Conservation (phyloP, 495 filamentous ascomycete species). For the Hypoxylon rickii region DNA sequence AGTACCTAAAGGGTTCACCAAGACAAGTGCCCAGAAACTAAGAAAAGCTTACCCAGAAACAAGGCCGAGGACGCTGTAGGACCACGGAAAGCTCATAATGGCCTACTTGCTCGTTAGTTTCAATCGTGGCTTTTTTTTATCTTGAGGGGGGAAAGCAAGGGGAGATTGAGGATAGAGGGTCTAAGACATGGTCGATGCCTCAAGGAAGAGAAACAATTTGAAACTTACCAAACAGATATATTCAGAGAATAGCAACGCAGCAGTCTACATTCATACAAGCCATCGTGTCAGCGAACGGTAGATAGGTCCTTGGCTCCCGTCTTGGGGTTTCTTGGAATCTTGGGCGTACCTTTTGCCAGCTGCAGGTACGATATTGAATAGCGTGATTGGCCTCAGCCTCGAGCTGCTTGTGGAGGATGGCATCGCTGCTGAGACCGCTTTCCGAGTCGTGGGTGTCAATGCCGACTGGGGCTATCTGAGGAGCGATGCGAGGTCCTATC, state of each 20-base stretch:
- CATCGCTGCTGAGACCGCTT: slow-evolving; percentile 47
- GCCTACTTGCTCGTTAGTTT: slow-evolving; percentile 49
- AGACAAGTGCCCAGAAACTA: slow-evolving; percentile 5
- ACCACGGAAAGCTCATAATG: slow-evolving; percentile 93
- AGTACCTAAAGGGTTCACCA: slow-evolving; percentile 12
- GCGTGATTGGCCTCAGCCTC: slow-evolving; percentile 75
- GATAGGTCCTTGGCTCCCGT: slow-evolving; percentile 8
- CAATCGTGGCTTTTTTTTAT: neutral
- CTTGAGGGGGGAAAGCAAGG: neutral
- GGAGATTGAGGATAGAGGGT: neutral
- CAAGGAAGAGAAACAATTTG: neutral
- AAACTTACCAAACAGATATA: slow-evolving; percentile 75
- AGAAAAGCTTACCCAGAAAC: slow-evolving; percentile 67
- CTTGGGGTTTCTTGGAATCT: slow-evolving; percentile 2
- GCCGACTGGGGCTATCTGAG: slow-evolving; percentile 40
- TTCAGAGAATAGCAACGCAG: slow-evolving; percentile 84
- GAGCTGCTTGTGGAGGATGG: slow-evolving; percentile 70
- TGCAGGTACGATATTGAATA: slow-evolving; percentile 89
- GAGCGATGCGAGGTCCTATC: slow-evolving; percentile 52
- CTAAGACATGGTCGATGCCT: neutral
- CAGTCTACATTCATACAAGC: slow-evolving; percentile 60
- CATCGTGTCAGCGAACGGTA: slow-evolving; percentile 5
- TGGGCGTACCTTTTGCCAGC: slow-evolving; percentile 77
- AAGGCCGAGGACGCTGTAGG: slow-evolving; percentile 81
- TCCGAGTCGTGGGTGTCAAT: slow-evolving; percentile 42